Evolutionary conservation across 257 asterid genomes (phyloP), one percentile per base, ranked within the genome.

Genomic region (Coffea eugenioides): DNA sequence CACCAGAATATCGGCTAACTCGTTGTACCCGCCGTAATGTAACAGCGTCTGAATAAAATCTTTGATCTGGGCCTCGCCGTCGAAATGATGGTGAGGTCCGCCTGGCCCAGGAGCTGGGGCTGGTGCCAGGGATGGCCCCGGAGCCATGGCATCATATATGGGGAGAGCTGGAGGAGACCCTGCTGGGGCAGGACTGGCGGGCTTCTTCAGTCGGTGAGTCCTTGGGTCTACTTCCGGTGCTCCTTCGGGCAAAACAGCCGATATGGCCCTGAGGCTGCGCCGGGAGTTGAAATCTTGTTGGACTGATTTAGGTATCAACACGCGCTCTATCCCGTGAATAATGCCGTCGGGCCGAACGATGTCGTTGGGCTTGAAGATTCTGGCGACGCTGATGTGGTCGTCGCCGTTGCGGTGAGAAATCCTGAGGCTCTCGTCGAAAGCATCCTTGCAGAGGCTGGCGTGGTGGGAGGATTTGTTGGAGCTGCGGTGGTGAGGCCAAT

Each of bases 61-160:
- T 79, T 94, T 94, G 51, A 96, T 98, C 83, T 96, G 98, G 6
- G 91, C 87, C 78, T 94, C 96, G 2, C 98, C 99, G 85, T 96
- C 96, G 84, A 95, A 95, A 85, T 95, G 98, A 85, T 87, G 94
- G 89, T 87, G 97, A 12, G 91, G 93, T 5, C 96, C 97, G 4
- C 99, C 99, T 0, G 99, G 99, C 0, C 98, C 98, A 0, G 99
- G 99, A 0, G 99, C 99, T 0, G 98, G 95, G 0, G 98, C 97
- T 9, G 99, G 99, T 0, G 99, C 97, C 23, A 95, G 86, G 0
- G 97, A 89, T 1, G 99, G 99, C 1, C 98, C 99, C 8, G 99
- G 99, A 8, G 97, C 97, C 87, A 95, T 0, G 46, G 99, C 98
- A 71, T 87, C 90, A 83, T 57, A 89, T 4, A 94, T 65, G 3